Evolutionary conservation across 1,284 basidiomycete genomes (phyloP), one percentile per base, ranked within the genome.

Genomic region (Exobasidium rhododendri): DNA sequence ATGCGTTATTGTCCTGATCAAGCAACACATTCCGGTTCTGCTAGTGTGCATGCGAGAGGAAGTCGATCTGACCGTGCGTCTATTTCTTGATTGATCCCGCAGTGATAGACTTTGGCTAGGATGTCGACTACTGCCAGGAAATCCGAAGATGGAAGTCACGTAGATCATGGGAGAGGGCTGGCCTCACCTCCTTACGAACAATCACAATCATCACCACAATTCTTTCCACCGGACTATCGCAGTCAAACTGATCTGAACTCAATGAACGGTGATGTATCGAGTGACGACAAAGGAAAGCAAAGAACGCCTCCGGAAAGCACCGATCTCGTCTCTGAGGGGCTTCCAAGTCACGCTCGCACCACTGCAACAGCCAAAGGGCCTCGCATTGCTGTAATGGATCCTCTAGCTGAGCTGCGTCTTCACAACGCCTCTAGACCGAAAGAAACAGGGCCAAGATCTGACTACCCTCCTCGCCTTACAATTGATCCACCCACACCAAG

Each of bases 381-480:
- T 4, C 70, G 74, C 29, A 68, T 75, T 17, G 68, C 67, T 35
- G 66, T 75, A 55, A 73, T 67, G 1, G 74, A 75, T 30, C 74
- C 74, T 26, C 64, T 75, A 20, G 73, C 68, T 46, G 71, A 72
- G 44, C 70, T 75, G 51, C 67, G 74, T 26, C 60, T 59, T 14
- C 63, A 68, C 49, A 70, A 71, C 26, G 69, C 71, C 45, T 43
- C 56, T 57, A 68, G 67, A 35, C 73, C 71, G 13, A 44, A 64
- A 7, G 71, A 72, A 40, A 65, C 74, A 29, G 67, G 68, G 52
- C 62, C 62, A 44, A 70, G 65, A 26, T 74, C 73, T n/a, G 70
- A 74, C 40, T 73, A 43, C 17, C 69, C 70, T n/a, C 4, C 20
- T n/a, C n/a, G 50, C 3, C 28, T 56, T 11, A 17, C 14, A 26